Percentiles rank a stretch among this genome's conserved stretches.
Evolutionary conservation across 1,284 basidiomycete genomes (phyloP).

Genomic region (Neonothopanus nambi): DNA sequence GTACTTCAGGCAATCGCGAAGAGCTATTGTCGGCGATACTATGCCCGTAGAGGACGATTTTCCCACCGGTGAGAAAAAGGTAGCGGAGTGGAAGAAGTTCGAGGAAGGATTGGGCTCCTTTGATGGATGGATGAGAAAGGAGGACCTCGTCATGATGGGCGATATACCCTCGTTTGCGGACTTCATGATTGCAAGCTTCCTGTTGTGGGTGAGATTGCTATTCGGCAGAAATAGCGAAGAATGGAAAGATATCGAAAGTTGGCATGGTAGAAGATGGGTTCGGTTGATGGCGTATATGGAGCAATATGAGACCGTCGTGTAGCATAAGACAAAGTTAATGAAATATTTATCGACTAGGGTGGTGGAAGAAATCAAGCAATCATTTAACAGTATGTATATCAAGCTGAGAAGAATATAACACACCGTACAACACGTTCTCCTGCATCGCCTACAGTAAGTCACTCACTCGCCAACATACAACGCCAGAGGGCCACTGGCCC

Average conservation of each 20-base stretch:
- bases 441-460: too few relatives aligned
- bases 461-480: too few relatives aligned
- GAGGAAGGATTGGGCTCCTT: conserved; percentile 27
- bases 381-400: too few relatives aligned
- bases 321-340: too few relatives aligned
- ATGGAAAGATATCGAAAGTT: conserved; percentile 9
- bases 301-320: neutral
- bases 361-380: too few relatives aligned
- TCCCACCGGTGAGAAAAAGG: conserved; percentile 27
- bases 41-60: conserved; percentile 49
- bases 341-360: too few relatives aligned
- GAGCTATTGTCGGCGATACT: conserved; percentile 47
- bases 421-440: too few relatives aligned
- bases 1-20: conserved; percentile 34
- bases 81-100: conserved; percentile 25
- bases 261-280: conserved; percentile 11
- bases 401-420: too few relatives aligned
- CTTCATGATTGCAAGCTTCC: conserved; percentile 28
- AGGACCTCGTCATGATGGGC: conserved; percentile 32
- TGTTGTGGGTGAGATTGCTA: conserved; percentile 29
- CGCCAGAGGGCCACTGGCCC: too few relatives aligned
- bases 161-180: conserved; percentile 34
- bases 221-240: conserved; percentile 16
- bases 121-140: conserved; percentile 26
- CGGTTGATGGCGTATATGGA: conserved; percentile 5